Evolutionary conservation across 768 basidiomycete species (phyloP).

Genomic region (Clitopilus hobsonii): DNA sequence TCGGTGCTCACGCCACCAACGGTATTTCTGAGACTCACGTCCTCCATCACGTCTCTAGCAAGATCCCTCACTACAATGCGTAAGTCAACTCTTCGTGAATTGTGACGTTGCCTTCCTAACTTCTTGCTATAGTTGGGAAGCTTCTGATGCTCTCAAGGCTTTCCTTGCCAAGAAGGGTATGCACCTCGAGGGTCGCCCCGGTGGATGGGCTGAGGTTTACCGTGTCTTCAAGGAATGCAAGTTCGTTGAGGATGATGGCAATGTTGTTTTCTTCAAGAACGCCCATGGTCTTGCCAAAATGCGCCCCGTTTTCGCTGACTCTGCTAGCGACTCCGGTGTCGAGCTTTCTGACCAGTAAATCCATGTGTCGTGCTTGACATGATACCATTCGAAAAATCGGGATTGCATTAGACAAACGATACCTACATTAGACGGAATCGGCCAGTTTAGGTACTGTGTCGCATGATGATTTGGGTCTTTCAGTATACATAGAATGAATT

Average conservation of each 20-base stretch:
- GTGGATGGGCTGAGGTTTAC: slow-evolving; percentile 77
- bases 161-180: slow-evolving; percentile 62
- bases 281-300: slow-evolving; percentile 70
- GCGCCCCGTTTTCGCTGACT: slow-evolving; percentile 62
- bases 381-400: neutral
- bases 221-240: slow-evolving; percentile 79
- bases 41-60: slow-evolving; percentile 86
- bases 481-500: neutral
- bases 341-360: slow-evolving; percentile 43
- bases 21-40: slow-evolving; percentile 96
- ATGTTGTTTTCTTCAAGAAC: slow-evolving; percentile 91
- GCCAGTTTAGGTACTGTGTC: neutral
- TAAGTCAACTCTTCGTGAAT: slow-evolving; percentile 23
- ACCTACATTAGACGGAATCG: slow-evolving; percentile 7
- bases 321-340: slow-evolving; percentile 50
- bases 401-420: neutral
- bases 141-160: slow-evolving; percentile 77
- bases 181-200: slow-evolving; percentile 64
- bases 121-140: slow-evolving; percentile 75
- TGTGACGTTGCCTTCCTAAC: neutral
- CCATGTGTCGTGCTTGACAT: neutral
- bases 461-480: neutral
- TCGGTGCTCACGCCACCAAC: slow-evolving; percentile 82
- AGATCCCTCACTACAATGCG: slow-evolving; percentile 95
- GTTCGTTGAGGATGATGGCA: slow-evolving; percentile 93